Percentiles rank a stretch among this genome's conserved stretches.
These are phyloP conservation scores for Ustulina deusta DNA, from an alignment of 2,329 filamentous ascomycete species.

Conservation along the genomic window DNA sequence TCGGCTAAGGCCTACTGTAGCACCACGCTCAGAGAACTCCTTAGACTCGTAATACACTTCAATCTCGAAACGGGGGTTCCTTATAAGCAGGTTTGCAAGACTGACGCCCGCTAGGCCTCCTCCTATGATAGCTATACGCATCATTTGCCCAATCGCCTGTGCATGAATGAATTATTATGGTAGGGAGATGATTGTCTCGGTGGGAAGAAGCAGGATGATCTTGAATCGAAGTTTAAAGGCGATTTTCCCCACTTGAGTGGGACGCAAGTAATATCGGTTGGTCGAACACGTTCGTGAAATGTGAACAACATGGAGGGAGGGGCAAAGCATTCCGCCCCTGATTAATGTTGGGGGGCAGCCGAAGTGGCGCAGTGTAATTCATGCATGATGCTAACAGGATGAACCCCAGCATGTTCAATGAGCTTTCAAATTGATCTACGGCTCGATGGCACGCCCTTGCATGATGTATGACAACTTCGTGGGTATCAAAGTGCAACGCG, in stretches of 20 bases:
- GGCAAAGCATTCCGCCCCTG: neutral
- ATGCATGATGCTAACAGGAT: neutral
- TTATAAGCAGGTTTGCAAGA: constrained; percentile 35
- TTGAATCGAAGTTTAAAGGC: neutral
- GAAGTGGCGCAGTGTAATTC: constrained; percentile 14
- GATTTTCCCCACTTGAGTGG: neutral
- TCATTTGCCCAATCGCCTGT: neutral
- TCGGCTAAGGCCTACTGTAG: constrained; percentile 29
- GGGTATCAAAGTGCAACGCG: too few species aligned
- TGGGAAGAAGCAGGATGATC: neutral
- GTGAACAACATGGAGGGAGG: neutral
- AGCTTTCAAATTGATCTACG: neutral
- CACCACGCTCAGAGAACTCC: constrained; percentile 38
- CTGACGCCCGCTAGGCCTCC: constrained; percentile 35
- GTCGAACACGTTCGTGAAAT: neutral
- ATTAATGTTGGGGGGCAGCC: neutral
- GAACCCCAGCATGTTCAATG: neutral
- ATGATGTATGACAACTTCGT: too few species aligned
- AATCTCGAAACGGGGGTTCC: constrained; percentile 25
- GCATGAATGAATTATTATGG: constrained; percentile 11
- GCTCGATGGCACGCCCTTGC: neutral
- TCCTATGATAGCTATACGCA: constrained; percentile 33
- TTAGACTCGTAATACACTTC: constrained; percentile 36
- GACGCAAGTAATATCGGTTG: neutral
- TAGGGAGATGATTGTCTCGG: neutral